Conservation (phyloP, 371 early-diverging fungal genomes). For the Mortierella sp. region DNA sequence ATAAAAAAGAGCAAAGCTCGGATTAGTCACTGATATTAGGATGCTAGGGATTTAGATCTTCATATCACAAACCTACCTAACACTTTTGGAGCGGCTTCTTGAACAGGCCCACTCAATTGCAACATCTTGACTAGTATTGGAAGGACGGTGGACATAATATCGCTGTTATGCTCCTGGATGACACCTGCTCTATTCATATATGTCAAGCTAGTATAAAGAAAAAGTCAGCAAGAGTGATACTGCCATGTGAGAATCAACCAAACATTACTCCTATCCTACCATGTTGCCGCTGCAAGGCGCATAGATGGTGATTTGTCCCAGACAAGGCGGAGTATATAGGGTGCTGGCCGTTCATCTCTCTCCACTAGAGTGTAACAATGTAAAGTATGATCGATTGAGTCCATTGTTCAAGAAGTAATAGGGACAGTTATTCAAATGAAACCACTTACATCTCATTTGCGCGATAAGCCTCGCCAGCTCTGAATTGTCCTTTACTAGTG, state of each 20-base stretch:
- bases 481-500: slow-evolving; percentile 74
- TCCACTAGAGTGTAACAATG: slow-evolving; percentile 33
- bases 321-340: slow-evolving; percentile 72
- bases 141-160: slow-evolving; percentile 69
- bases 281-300: slow-evolving; percentile 79
- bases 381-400: not conserved
- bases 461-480: slow-evolving; percentile 65
- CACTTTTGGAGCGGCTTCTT: slow-evolving; percentile 80
- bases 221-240: not conserved
- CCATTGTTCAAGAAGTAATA: not conserved
- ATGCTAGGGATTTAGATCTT: not conserved
- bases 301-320: slow-evolving; percentile 73
- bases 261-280: slow-evolving; percentile 52
- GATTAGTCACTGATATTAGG: not conserved
- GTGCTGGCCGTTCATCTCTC: slow-evolving; percentile 52
- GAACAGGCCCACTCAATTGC: slow-evolving; percentile 67
- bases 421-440: not conserved
- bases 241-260: not conserved
- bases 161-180: slow-evolving; percentile 69
- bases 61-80: slow-evolving; percentile 56
- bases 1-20: not conserved
- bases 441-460: slow-evolving; percentile 61
- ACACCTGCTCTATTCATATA: slow-evolving; percentile 76
- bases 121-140: slow-evolving; percentile 86
- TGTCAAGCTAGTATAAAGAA: slow-evolving; percentile 65